Base-by-base conservation (phyloP, 1,139 yeast genomes). In the Saccharomycopsis phalli region DNA sequence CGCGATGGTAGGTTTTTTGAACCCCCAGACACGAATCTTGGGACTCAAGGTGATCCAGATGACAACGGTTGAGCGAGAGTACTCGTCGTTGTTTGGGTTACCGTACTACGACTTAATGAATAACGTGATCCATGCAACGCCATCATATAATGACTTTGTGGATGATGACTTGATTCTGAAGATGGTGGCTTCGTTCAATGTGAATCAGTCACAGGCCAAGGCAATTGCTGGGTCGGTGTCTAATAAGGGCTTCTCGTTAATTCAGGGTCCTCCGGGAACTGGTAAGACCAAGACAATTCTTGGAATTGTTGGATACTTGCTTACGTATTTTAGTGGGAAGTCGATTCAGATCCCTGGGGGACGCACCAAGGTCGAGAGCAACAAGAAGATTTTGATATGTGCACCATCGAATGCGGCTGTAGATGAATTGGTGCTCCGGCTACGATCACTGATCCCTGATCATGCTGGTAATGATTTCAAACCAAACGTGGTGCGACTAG, bases 351-450 rank as follows among this genome's bases (percentile, higher is more conserved):
- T 55, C 16, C 46, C 51, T 2, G 53, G 56, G 23, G 53, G 51
- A 10, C 57, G 53, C n/a, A 34, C 51, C 25, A 60, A 63, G 21
- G 21, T 47, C 36, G 4, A 37, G 36, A 11, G 33, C 19, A 26
- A 31, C 31, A 66, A 65, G 40, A 72, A 77, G 45, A 74, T 93
- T 3, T 64, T 93, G 40, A 77, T 93, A 23, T 93, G 98, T 71
- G 98, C 98, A 1, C 99, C 99, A 2, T 86, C 96, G 58, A 93
- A 93, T 63, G 99, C 99, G 0, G 99, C 99, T 7, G 96, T 93
- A 5, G 99, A 93, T 62, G 98, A 93, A 55, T 68, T 93, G 50
- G 94, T 88, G n/a, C 53, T 88, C 18, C 79, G 99, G 57, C 63
- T 93, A 46, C 76, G 82, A 50, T 69, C 66, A 25, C 96, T 96